Percentiles rank a stretch among this genome's conserved stretches.
These are phyloP conservation scores for Phytophthora nicotianae DNA, from an alignment of 352 stramenopile species.

Conservation along the genomic window DNA sequence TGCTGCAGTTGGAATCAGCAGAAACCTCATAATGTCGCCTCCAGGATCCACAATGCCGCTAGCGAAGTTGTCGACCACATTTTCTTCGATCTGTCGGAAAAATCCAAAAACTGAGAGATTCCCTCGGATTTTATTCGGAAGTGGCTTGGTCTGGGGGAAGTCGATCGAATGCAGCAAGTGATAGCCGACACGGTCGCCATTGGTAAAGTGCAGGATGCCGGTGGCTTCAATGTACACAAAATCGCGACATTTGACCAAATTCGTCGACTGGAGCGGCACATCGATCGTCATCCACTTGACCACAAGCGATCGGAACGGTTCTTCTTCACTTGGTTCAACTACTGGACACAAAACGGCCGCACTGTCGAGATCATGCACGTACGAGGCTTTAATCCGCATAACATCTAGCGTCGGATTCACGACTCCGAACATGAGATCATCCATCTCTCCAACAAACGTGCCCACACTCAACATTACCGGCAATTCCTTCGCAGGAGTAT, in stretches of 20 bases:
- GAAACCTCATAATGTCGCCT: constrained; percentile 35
- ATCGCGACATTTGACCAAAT: constrained; percentile 35
- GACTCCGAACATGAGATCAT: constrained; percentile 44
- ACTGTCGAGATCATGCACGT: constrained; percentile 40
- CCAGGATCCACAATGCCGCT: constrained; percentile 31
- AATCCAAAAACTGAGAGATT: constrained; percentile 21
- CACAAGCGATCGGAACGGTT: constrained; percentile 32
- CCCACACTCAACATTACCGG: constrained; percentile 33
- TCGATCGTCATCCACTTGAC: constrained; percentile 42
- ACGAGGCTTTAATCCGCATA: constrained; percentile 40
- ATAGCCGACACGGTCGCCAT: constrained; percentile 32
- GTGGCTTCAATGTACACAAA: constrained; percentile 42
- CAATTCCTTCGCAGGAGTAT: constrained; percentile 8
- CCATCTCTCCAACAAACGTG: constrained; percentile 35
- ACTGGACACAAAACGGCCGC: constrained; percentile 31
- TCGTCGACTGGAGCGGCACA: constrained; percentile 21
- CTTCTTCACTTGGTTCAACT: constrained; percentile 25
- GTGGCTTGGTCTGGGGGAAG: constrained; percentile 29
- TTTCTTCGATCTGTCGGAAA: constrained; percentile 44
- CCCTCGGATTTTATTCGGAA: constrained; percentile 22
- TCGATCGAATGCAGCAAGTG: constrained; percentile 49
- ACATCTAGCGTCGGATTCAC: constrained; percentile 41
- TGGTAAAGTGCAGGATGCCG: constrained; percentile 21
- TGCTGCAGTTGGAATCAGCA: constrained; percentile 32
- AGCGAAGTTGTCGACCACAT: constrained; percentile 48